Conservation (phyloP, 73 alveolate species). For the Symbiodinium natans region DNA sequence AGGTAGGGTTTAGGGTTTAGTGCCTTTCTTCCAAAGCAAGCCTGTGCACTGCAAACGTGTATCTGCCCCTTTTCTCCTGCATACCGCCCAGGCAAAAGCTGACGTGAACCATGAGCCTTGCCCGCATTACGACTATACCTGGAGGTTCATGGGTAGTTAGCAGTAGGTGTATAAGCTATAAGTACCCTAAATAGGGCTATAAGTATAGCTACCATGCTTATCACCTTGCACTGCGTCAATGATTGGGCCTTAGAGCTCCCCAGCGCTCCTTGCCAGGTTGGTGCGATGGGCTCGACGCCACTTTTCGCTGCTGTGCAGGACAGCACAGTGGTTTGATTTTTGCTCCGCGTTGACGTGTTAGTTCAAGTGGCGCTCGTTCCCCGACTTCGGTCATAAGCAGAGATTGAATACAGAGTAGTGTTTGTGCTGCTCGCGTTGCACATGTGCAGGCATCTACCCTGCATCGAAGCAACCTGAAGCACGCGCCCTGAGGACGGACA, state of each 20-base stretch:
- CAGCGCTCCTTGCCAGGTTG: background rate
- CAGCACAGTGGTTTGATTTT: background rate
- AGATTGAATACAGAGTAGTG: too few relatives aligned
- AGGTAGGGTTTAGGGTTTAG: too few relatives aligned
- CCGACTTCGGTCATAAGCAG: slow-evolving; percentile 26
- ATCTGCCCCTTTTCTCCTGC: background rate
- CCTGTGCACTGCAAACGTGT: too few relatives aligned
- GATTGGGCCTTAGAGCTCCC: background rate
- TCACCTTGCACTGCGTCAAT: too few relatives aligned
- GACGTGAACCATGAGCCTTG: slow-evolving; percentile 69
- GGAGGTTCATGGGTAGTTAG: background rate
- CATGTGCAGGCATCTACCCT: too few relatives aligned
- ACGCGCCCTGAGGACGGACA: background rate
- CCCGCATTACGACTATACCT: background rate
- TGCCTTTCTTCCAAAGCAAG: too few relatives aligned
- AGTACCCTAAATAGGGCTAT: too few relatives aligned
- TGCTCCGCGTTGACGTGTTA: background rate
- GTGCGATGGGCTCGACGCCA: slow-evolving; percentile 46
- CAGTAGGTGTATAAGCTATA: too few relatives aligned
- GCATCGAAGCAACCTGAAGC: too few relatives aligned
- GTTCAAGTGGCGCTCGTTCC: background rate
- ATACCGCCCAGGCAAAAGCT: slow-evolving; percentile 29
- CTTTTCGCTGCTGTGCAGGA: slow-evolving; percentile 74
- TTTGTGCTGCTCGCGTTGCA: too few relatives aligned
- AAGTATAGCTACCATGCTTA: too few relatives aligned